Evolutionary conservation across 129 eudicot genomes (phyloP).

Genomic region (Artemisia argyi): DNA sequence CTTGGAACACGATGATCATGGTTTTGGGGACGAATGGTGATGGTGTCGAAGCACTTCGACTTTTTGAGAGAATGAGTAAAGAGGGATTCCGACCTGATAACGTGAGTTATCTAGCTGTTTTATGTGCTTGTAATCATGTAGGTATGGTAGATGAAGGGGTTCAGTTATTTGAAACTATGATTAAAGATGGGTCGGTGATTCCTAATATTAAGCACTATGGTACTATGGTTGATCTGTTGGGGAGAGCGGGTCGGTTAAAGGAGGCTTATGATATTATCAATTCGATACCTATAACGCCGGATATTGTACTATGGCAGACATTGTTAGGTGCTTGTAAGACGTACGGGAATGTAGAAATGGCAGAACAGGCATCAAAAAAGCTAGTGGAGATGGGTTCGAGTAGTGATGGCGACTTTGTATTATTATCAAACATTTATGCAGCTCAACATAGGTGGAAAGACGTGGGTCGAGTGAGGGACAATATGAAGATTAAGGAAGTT

Average conservation of each 20-base stretch:
- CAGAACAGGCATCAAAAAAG: slow-evolving; percentile 76
- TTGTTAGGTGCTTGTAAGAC: slow-evolving; percentile 82
- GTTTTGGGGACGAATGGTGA: slow-evolving; percentile 73
- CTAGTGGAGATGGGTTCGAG: slow-evolving; percentile 82
- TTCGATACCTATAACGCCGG: slow-evolving; percentile 75
- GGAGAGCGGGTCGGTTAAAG: slow-evolving; percentile 72
- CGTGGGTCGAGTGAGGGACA: slow-evolving; percentile 70
- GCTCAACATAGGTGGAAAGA: slow-evolving; percentile 89
- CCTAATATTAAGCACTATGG: slow-evolving; percentile 86
- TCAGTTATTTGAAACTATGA: slow-evolving; percentile 54
- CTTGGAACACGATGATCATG: slow-evolving; percentile 92
- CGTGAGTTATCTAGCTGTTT: slow-evolving; percentile 62
- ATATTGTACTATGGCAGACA: slow-evolving; percentile 90
- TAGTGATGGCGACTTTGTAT: slow-evolving; percentile 75
- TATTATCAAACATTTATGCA: slow-evolving; percentile 79
- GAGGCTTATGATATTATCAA: slow-evolving; percentile 61
- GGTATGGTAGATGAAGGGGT: slow-evolving; percentile 84
- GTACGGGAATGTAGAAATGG: slow-evolving; percentile 71
- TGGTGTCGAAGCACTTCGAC: slow-evolving; percentile 54
- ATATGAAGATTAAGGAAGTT: slow-evolving; percentile 66
- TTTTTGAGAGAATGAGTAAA: slow-evolving; percentile 44
- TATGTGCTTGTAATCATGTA: slow-evolving; percentile 88
- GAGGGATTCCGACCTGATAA: slow-evolving; percentile 50
- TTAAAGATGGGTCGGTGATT: slow-evolving; percentile 32
- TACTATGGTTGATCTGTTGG: slow-evolving; percentile 77